A percentile compares a stretch with the other conserved stretches of the same genome.
Conservation (phyloP, 108 stramenopile species). For the Cyclotella baltica region DNA sequence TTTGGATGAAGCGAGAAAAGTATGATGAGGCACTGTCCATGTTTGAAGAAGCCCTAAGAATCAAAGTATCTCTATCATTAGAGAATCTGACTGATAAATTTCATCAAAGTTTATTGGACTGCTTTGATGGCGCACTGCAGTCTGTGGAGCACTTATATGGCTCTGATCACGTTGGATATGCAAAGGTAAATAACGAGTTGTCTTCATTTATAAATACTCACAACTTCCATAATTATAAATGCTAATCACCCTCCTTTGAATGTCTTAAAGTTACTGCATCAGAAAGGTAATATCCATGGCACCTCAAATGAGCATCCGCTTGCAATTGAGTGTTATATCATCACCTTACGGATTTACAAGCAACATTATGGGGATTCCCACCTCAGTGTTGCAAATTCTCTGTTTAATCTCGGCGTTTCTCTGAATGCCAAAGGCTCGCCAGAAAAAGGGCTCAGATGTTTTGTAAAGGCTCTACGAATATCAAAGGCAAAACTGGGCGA, state of each 20-base stretch:
- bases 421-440: constrained; percentile 60
- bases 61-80: constrained; percentile 33
- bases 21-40: constrained; percentile 39
- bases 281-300: constrained; percentile 53
- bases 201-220: too few relatives aligned
- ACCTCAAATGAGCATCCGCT: constrained; percentile 38
- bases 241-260: too few relatives aligned
- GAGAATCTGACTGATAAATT: constrained; percentile 26
- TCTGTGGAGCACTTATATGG: constrained; percentile 46
- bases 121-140: constrained; percentile 58
- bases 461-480: constrained; percentile 50
- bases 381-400: constrained; percentile 56
- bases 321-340: constrained; percentile 54
- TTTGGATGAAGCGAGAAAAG: constrained; percentile 42
- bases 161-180: constrained; percentile 41
- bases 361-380: constrained; percentile 52
- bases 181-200: constrained; percentile 13
- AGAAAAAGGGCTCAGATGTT: constrained; percentile 57
- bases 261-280: constrained; percentile 40
- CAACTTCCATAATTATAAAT: too few relatives aligned
- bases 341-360: constrained; percentile 57
- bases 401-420: constrained; percentile 61
- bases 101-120: constrained; percentile 41
- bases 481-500: constrained; percentile 51
- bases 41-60: constrained; percentile 50